Base-by-base conservation (phyloP, 1,284 basidiomycete species). In the Lentinula novae-zelandiae region DNA sequence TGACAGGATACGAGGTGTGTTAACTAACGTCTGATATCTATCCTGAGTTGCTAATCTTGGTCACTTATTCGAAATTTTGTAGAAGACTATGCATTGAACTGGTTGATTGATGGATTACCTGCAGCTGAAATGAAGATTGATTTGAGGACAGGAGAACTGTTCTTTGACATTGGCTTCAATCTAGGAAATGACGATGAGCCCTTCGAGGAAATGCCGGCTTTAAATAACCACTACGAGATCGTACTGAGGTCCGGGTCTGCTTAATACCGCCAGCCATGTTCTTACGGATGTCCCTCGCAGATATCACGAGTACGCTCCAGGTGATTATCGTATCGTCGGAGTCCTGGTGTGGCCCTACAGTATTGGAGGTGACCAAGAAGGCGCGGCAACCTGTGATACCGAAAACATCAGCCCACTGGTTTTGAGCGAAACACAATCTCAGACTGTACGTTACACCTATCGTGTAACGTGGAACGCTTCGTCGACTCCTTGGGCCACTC, bases 61-160 rank as follows among this genome's bases (percentile, higher is more conserved):
- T 20, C 44, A n/a, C 44, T 46, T 3, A 27, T 27, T 22, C 2
- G 17, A 12, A 46, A 46, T 9, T 20, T 8, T 22, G 44, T 20
- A 46, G 91, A 98, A 72, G 92, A 95, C 70, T 98, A 98, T 70
- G 93, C 94, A 0, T 77, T 98, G 64, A 98, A 98, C 71, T 96
- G 95, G 89, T 87, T 98, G 60, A 81, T 98, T 51, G 96, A 98
- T 69, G 96, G 96, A 3, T 82, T 98, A 40, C 96, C 96, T 3
- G 93, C 92, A 7, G 93, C 94, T 5, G 93, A 96, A 74, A 91
- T 94, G 87, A 95, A 93, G 75, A 75, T 81, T 52, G 93, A 96
- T 71, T 71, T 80, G 57, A 83, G 87, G 67, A 92, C 86, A 2
- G 82, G 84, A 17, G 93, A 96, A 58, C 73, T 89, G 20, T 97